These are phyloP conservation scores for Penicillium sp. DNA, from an alignment of 2,329 filamentous ascomycete species.

Conservation along the genomic window DNA sequence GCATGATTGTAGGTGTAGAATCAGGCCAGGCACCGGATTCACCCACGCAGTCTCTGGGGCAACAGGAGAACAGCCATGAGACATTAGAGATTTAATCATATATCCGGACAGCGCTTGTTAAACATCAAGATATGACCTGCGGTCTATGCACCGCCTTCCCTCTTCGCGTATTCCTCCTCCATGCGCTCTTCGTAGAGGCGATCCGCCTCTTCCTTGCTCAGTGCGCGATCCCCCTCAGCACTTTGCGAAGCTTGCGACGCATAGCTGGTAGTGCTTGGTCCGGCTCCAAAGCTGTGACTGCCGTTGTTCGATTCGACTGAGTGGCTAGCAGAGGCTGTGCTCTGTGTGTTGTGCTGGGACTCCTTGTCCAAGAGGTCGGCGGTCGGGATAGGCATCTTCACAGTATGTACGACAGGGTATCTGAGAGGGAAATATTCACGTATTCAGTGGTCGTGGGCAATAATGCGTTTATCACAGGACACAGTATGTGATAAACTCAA, in stretches of 20 bases:
- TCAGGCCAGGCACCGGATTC: not conserved
- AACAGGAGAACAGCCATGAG: not conserved
- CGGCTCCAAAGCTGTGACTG: conserved; percentile 19
- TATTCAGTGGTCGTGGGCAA: not conserved
- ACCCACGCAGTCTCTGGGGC: not conserved
- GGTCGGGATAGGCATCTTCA: conserved; percentile 27
- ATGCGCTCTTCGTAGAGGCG: conserved; percentile 51
- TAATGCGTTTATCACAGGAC: not conserved
- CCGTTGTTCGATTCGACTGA: conserved; percentile 16
- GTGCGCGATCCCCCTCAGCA: conserved; percentile 23
- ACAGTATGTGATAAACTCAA: not conserved
- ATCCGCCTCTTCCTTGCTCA: conserved; percentile 49
- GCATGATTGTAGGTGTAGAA: not conserved
- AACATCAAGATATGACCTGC: not conserved
- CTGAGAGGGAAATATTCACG: not conserved
- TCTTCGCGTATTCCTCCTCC: conserved; percentile 53
- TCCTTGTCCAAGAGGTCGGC: conserved; percentile 23
- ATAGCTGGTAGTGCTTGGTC: conserved; percentile 22
- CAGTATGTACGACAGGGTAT: not conserved
- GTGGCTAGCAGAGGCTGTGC: conserved; percentile 22
- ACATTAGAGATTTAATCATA: not conserved
- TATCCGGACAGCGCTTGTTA: not conserved
- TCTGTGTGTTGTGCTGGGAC: conserved; percentile 6
- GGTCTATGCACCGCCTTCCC: conserved; percentile 47
- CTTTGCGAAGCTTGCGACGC: conserved; percentile 18